A percentile compares a stretch with the other conserved stretches of the same genome.
Conservation (phyloP, 352 stramenopile genomes). For the Blastocystis sp. region DNA sequence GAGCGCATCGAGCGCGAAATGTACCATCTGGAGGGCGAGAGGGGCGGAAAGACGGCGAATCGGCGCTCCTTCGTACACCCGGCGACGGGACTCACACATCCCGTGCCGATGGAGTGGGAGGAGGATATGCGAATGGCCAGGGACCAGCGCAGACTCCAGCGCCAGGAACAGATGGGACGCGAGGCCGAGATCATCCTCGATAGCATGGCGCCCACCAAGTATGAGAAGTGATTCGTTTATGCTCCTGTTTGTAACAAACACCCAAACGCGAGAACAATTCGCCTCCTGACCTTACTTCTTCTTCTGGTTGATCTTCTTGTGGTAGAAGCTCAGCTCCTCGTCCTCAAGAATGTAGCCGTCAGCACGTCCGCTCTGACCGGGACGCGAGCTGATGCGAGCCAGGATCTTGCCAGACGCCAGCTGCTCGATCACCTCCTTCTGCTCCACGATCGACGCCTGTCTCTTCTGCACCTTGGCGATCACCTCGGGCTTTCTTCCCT, state of each 20-base stretch:
- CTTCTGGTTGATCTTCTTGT: conserved; percentile 57
- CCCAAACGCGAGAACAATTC: neutral
- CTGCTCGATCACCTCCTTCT: conserved; percentile 55
- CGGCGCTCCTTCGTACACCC: conserved; percentile 5
- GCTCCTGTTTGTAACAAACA: neutral
- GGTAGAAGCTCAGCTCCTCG: conserved; percentile 48
- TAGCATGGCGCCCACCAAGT: neutral
- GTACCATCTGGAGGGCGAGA: neutral
- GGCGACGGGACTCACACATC: conserved; percentile 7
- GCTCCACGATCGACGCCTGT: no score
- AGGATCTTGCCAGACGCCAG: conserved; percentile 50
- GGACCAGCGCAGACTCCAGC: neutral
- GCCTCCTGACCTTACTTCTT: conserved; percentile 30
- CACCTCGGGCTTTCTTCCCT: no score
- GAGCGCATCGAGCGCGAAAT: conserved; percentile 3
- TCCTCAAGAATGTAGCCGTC: conserved; percentile 58
- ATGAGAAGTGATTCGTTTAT: conserved; percentile 11
- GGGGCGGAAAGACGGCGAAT: neutral
- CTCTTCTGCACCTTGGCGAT: no score
- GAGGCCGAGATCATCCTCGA: neutral
- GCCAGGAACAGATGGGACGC: neutral
- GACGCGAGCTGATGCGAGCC: conserved; percentile 37
- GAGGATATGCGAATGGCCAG: conserved; percentile 15
- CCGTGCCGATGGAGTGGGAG: conserved; percentile 21
- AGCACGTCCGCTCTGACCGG: conserved; percentile 57